Conservation (phyloP, 2,329 filamentous ascomycete species). For the Beauveria varroae region DNA sequence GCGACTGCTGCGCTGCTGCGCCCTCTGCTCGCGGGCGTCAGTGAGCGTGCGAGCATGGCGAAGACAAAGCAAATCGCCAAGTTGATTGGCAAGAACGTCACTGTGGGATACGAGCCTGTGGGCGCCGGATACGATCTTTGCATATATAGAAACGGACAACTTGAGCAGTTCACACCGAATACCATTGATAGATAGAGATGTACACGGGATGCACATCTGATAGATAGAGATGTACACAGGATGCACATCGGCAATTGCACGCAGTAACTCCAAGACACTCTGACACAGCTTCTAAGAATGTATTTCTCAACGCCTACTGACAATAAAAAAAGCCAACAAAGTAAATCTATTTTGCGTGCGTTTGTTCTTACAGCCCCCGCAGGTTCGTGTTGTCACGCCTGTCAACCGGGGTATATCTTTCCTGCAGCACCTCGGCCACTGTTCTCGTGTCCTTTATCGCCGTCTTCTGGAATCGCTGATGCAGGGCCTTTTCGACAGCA, state of each 20-base stretch:
- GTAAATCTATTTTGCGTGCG: constrained; percentile 3
- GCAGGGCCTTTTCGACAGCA: constrained; percentile 42
- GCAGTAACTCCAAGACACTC: not conserved
- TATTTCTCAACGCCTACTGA: not conserved
- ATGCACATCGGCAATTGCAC: too few relatives aligned
- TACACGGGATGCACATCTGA: not conserved
- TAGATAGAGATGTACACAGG: not conserved
- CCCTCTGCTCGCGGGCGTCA: constrained; percentile 14
- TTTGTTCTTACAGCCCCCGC: constrained; percentile 27
- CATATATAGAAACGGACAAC: constrained; percentile 3
- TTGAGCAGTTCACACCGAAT: not conserved
- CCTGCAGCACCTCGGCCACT: constrained; percentile 45
- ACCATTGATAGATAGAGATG: not conserved
- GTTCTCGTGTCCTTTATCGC: constrained; percentile 35
- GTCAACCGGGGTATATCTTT: constrained; percentile 46
- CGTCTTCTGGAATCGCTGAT: constrained; percentile 42
- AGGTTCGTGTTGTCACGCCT: constrained; percentile 37
- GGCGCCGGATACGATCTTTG: not conserved
- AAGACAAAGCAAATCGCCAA: constrained; percentile 14
- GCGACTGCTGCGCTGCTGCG: constrained; percentile 16
- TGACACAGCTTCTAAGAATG: not conserved
- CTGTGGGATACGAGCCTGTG: not conserved
- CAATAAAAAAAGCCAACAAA: not conserved
- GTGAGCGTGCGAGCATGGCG: constrained; percentile 14
- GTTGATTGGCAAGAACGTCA: constrained; percentile 3